Percentiles rank a stretch among this genome's conserved stretches.
Conservation (phyloP, 768 basidiomycete species). For the Tephrocybe rancida region DNA sequence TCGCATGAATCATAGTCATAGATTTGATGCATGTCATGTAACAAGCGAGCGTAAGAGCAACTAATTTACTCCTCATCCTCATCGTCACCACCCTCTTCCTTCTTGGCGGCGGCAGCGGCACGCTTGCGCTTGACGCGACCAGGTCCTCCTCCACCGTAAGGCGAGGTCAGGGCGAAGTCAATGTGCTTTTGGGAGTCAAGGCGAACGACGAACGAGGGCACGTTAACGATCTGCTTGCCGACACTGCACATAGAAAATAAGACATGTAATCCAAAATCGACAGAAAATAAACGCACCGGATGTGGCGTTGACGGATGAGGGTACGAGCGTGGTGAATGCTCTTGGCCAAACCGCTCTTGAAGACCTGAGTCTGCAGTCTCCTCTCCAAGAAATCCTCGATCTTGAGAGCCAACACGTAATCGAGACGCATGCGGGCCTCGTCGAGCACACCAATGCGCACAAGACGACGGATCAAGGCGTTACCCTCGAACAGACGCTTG, state of each 20-base stretch:
- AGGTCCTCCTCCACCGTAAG: constrained; percentile 91
- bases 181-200: constrained; percentile 99
- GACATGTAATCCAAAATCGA: background rate
- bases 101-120: constrained; percentile 88
- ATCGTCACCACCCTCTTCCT: constrained; percentile 86
- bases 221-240: constrained; percentile 99
- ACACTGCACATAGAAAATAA: constrained; percentile 52
- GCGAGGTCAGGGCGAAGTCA: constrained; percentile 96
- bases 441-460: constrained; percentile 99
- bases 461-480: constrained; percentile 92
- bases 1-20: constrained; percentile 25
- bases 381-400: constrained; percentile 99
- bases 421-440: constrained; percentile 98
- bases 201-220: constrained; percentile 98
- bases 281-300: constrained; percentile 64
- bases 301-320: constrained; percentile 97
- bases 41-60: constrained; percentile 6
- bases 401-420: constrained; percentile 99
- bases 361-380: constrained; percentile 98
- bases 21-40: constrained; percentile 17
- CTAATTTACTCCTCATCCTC: constrained; percentile 82
- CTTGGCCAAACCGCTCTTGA: constrained; percentile 98
- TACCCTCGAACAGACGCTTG: constrained; percentile 99
- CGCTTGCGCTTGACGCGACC: constrained; percentile 99
- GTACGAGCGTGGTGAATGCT: constrained; percentile 98